A percentile compares a stretch with the other conserved stretches of the same genome.
Conservation (phyloP, 169 alveolate species). For the Eimeria falciformis region DNA sequence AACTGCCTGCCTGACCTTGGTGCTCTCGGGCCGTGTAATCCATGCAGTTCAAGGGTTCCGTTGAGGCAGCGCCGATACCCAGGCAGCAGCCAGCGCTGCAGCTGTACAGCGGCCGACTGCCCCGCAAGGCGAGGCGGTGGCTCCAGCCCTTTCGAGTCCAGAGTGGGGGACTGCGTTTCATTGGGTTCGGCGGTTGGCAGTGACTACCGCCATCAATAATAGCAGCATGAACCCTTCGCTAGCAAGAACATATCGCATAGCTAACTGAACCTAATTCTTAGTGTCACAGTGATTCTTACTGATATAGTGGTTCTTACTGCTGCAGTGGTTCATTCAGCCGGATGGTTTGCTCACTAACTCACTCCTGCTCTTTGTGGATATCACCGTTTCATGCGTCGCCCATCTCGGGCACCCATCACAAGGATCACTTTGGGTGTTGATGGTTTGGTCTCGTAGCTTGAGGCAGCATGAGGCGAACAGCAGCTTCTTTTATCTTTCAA, state of each 20-base stretch:
- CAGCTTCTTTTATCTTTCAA: too few relatives aligned
- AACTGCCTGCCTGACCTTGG: constrained; percentile 56
- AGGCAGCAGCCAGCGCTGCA: not conserved
- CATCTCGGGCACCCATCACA: too few relatives aligned
- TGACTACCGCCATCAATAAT: constrained; percentile 48
- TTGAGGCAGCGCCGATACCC: not conserved
- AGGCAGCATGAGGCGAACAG: too few relatives aligned
- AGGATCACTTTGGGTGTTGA: too few relatives aligned
- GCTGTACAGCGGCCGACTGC: not conserved
- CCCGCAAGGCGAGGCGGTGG: not conserved
- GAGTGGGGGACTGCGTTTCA: constrained; percentile 20
- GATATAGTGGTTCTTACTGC: too few relatives aligned
- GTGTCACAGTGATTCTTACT: too few relatives aligned
- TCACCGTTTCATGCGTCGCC: too few relatives aligned
- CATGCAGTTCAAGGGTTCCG: constrained; percentile 32
- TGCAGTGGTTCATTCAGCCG: too few relatives aligned
- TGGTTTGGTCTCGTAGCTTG: too few relatives aligned
- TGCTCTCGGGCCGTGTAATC: constrained; percentile 64
- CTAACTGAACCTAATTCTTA: too few relatives aligned
- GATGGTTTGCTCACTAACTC: too few relatives aligned
- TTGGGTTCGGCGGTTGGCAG: constrained; percentile 56
- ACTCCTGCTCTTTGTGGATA: too few relatives aligned
- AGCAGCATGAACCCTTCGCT: not conserved
- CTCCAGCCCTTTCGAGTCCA: constrained; percentile 46
- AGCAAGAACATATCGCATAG: not conserved